These are phyloP conservation scores for Fragaria ananassa DNA, from an alignment of 306 rosid species.

Conservation along the genomic window DNA sequence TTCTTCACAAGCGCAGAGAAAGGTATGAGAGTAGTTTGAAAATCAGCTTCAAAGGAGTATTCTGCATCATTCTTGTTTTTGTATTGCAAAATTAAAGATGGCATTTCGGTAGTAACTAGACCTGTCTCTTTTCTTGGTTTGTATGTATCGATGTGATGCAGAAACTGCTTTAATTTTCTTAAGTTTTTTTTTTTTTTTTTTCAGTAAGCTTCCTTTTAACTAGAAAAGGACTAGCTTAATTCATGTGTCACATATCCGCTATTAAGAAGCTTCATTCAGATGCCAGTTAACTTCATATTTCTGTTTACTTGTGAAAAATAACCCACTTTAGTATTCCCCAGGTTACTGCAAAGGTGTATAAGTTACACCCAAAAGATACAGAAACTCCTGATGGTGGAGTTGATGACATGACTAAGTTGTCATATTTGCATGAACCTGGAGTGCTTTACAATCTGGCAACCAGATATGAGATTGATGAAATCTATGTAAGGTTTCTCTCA, in stretches of 20 bases:
- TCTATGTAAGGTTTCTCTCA: constrained; percentile 61
- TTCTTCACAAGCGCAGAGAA: background rate
- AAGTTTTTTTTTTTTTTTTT: no score
- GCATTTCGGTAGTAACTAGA: background rate
- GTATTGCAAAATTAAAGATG: background rate
- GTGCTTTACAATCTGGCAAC: constrained; percentile 73
- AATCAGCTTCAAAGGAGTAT: background rate
- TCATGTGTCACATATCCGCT: background rate
- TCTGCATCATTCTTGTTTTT: background rate
- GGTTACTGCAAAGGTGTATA: constrained; percentile 69
- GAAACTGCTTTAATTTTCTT: no score
- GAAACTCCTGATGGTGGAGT: constrained; percentile 62
- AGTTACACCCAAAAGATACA: constrained; percentile 63
- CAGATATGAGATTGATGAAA: constrained; percentile 68
- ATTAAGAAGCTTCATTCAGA: background rate
- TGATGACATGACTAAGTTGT: constrained; percentile 89
- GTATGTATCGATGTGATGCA: background rate
- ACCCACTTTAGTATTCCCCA: constrained; percentile 28
- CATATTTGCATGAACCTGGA: constrained; percentile 91
- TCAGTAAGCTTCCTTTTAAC: no score
- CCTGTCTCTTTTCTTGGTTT: background rate
- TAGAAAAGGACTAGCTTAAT: background rate
- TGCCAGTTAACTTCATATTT: background rate
- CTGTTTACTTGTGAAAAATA: background rate
- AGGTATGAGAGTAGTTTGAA: background rate